Evolutionary conservation across 2,329 filamentous ascomycete species (phyloP).

Genomic region (Fusarium sp.): DNA sequence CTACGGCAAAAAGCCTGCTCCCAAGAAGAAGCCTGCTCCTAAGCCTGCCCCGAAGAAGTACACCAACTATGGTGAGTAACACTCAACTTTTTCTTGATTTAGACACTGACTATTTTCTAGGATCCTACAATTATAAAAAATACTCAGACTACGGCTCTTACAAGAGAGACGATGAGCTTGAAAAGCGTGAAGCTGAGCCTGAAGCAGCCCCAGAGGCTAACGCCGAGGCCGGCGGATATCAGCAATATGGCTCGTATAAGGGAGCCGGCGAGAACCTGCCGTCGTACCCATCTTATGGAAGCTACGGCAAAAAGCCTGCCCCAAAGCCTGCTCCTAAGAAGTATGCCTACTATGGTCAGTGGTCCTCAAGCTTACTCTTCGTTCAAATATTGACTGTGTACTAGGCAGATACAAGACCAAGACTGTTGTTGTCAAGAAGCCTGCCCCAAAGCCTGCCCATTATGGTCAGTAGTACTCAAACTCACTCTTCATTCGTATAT

Average conservation of each 20-base stretch:
- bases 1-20: constrained; percentile 20
- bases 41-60: constrained; percentile 26
- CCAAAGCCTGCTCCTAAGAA: constrained; percentile 13
- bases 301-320: constrained; percentile 17
- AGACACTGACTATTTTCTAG: neutral
- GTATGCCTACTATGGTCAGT: neutral
- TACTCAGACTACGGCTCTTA: constrained; percentile 27
- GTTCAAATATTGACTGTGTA: too few species aligned
- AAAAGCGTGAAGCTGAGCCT: constrained; percentile 11
- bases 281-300: neutral
- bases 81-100: accelerated
- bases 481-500: too few species aligned
- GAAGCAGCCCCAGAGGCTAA: constrained; percentile 20
- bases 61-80: constrained; percentile 14
- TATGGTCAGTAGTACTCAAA: constrained; percentile 5
- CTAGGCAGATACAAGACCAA: neutral
- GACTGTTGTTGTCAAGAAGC: neutral
- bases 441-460: neutral
- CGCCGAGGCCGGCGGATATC: constrained; percentile 14
- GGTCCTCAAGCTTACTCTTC: too few species aligned
- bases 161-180: constrained; percentile 18
- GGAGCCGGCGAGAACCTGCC: neutral
- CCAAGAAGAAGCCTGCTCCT: constrained; percentile 12
- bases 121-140: constrained; percentile 33
- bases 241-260: neutral